Conservation (phyloP, 225 moss, liverwort and hornwort genomes). For the Pseudoscleropodium purum region DNA sequence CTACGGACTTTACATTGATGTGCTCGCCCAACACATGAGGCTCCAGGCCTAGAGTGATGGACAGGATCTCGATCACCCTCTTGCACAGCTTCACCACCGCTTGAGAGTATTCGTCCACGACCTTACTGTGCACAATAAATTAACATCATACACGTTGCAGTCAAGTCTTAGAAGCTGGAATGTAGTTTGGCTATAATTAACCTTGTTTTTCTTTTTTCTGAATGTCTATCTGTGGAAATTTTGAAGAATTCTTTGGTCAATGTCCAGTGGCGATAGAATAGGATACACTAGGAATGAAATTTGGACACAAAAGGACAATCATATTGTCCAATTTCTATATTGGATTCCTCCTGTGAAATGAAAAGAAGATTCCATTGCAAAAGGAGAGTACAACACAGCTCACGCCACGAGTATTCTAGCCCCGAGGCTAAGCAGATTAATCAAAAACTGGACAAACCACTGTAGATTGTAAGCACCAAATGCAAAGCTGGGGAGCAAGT, state of each 20-base stretch:
- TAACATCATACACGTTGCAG: not conserved
- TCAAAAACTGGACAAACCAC: not conserved
- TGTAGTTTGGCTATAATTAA: not conserved
- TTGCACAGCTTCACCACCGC: constrained; percentile 17
- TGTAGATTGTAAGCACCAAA: not conserved
- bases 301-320: not conserved
- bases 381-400: not conserved
- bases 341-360: not conserved
- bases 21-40: constrained; percentile 7
- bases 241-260: not conserved
- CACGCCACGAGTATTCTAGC: not conserved
- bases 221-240: not conserved
- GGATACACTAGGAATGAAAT: not conserved
- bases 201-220: not conserved
- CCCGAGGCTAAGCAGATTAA: not conserved
- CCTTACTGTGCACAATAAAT: not conserved
- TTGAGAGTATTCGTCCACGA: constrained; percentile 6
- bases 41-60: constrained; percentile 16
- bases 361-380: not conserved
- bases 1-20: not conserved
- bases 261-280: not conserved
- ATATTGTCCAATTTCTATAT: not conserved
- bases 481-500: not conserved
- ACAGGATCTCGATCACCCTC: constrained; percentile 12
- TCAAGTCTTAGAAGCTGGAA: not conserved